phyloP scores from a whole-genome alignment of 225 moss, liverwort and hornwort genomes.

The Straminergon stramineum region DNA sequence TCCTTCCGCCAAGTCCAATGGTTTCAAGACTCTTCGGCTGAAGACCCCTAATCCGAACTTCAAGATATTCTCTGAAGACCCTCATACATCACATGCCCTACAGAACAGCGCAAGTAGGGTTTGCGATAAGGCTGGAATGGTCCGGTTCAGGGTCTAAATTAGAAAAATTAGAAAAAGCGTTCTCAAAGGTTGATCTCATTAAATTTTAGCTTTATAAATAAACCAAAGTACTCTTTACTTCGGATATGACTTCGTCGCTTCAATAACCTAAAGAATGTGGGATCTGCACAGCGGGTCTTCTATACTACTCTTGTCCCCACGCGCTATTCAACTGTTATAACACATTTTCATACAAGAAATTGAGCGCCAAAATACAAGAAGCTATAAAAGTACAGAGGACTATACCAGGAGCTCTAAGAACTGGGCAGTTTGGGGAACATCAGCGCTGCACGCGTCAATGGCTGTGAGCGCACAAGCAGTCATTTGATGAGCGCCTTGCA shows the following conservation, averaged over 20 bases:
- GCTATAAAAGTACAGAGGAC: not conserved
- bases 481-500: slow-evolving; percentile 39
- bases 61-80: not conserved
- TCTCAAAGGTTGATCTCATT: not conserved
- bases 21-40: not conserved
- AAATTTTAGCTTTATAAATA: not conserved
- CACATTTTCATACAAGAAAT: not conserved
- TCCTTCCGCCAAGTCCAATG: not conserved
- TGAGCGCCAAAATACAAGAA: not conserved
- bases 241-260: not conserved
- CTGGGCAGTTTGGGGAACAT: slow-evolving; percentile 33
- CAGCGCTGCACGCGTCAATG: slow-evolving; percentile 35
- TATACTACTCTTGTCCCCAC: not conserved
- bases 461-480: slow-evolving; percentile 34
- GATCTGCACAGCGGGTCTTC: not conserved
- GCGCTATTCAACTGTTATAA: not conserved
- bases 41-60: not conserved
- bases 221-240: not conserved
- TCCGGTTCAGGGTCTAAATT: not conserved
- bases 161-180: not conserved
- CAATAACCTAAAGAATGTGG: not conserved
- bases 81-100: not conserved
- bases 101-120: not conserved
- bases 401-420: slow-evolving; percentile 30
- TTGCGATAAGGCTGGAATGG: not conserved